Evolutionary conservation across 305 asterid genomes (phyloP), one percentile per base, ranked within the genome.

Genomic region (Salvia sclarea): DNA sequence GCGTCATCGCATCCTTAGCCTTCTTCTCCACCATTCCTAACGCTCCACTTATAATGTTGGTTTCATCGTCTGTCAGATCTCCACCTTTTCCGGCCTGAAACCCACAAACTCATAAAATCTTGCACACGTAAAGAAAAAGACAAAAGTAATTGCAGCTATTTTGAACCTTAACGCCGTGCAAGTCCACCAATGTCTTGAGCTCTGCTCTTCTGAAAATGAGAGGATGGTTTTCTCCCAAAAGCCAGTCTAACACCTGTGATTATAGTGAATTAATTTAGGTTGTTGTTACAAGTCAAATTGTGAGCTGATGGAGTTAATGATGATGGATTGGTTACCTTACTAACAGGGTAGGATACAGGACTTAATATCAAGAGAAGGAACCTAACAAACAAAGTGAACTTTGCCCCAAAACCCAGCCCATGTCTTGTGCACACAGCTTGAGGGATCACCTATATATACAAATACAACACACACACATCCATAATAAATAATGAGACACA

Each of bases 51-150:
- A 73, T 73, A 28, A 79, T 79, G 2, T 78, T 76, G 3, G 81
- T 79, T 57, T 79, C 84, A 0, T 76, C 76, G 11, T 72, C 72
- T 0, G 72, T 76, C 1, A 79, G 61, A 22, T 76, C 78, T 65
- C 84, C 81, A 4, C 81, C 84, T 70, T 76, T 79, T 24, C 77
- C 81, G 2, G 79, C 84, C 73, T 79, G 73, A 58, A 5, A 64
- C 41, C 7, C 11, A 57, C 7, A 58, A 43, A 16, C n/a, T 49
- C n/a, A 22, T 14, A 45, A 41, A 28, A 31, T 5, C 13, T 61
- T 2, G n/a, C n/a, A n/a, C n/a, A n/a, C n/a, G n/a, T n/a, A n/a
- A n/a, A n/a, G n/a, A n/a, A n/a, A n/a, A n/a, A n/a, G n/a, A n/a
- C n/a, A n/a, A n/a, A n/a, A n/a, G n/a, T n/a, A n/a, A n/a, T n/a